Evolutionary conservation across 2,329 filamentous ascomycete genomes (phyloP), one percentile per base, ranked within the genome.

Genomic region (Fusarium sacchari): DNA sequence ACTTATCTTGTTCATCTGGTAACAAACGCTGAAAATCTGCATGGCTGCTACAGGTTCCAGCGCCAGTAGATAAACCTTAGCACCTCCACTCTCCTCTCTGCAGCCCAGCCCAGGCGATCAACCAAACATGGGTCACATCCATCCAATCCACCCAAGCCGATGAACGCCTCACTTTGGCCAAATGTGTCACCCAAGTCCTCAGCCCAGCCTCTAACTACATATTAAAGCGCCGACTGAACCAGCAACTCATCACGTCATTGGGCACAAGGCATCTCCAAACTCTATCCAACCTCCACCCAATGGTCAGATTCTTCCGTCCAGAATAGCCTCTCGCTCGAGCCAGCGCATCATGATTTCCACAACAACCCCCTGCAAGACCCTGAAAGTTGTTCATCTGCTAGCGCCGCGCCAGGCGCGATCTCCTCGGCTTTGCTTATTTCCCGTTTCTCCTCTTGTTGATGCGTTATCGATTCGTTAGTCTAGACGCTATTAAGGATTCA

Each of bases 321-420:
- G 28, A 49, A 53, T 24, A 44, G 30, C 39, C 30, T 60, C 30
- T 44, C 24, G 34, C 59, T 63, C 34, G 47, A 66, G 40, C 36
- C 55, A 71, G 44, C 49, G 24, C 56, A 58, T 43, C 60, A 55
- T 46, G 64, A 50, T 69, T 69, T 69, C 52, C 39, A 47, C 46
- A 40, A 56, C 22, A 49, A 47, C 57, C 44, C 69, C 70, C 70
- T 74, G 71, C 60, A 69, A 69, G 71, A 74, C 71, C 71, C 71
- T 74, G 71, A 72, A 64, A 60, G 34, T 50, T 59, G 56, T 26
- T 44, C 43, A 59, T 28, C 39, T 42, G 44, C 66, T 74, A 74
- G 71, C 71, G 71, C 58, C 64, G 39, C 59, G 63, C 67, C 62
- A 74, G 53, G 30, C 52, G 61, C 67, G 58, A 73, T 71, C 53